Conservation (phyloP, 2,329 filamentous ascomycete species). For the Botryotinia calthae region DNA sequence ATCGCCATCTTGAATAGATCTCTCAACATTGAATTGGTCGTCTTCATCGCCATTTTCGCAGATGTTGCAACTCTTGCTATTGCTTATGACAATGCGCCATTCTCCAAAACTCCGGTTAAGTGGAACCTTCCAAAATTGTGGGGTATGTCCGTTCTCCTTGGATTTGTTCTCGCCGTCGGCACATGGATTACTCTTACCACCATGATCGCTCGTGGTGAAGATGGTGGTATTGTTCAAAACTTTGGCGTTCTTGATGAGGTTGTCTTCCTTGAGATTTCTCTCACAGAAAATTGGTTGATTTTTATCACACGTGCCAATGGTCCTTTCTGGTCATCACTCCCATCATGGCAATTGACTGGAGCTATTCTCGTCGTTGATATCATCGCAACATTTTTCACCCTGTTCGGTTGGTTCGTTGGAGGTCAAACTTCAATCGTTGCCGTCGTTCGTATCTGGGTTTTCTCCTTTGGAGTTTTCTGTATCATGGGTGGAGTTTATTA, state of each 20-base stretch:
- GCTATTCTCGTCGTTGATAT: constrained; percentile 81
- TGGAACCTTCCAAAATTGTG: constrained; percentile 94
- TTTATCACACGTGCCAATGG: constrained; percentile 94
- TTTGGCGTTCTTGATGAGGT: constrained; percentile 78
- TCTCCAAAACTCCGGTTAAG: constrained; percentile 82
- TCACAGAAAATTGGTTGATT: constrained; percentile 95
- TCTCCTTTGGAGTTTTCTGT: constrained; percentile 86
- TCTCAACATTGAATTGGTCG: constrained; percentile 81
- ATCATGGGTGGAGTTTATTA: constrained; percentile 74
- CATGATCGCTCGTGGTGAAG: constrained; percentile 65
- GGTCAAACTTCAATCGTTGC: constrained; percentile 74
- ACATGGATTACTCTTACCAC: constrained; percentile 89
- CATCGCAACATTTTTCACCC: constrained; percentile 78
- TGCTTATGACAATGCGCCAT: constrained; percentile 89
- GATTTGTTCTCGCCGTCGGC: constrained; percentile 74
- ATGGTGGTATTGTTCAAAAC: constrained; percentile 87
- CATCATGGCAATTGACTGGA: constrained; percentile 78
- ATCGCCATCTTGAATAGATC: constrained; percentile 83
- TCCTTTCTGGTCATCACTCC: constrained; percentile 86
- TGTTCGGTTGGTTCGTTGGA: constrained; percentile 79
- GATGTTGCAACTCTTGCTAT: constrained; percentile 91
- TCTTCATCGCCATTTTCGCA: constrained; percentile 93
- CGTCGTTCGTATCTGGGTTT: constrained; percentile 86
- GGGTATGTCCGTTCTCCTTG: constrained; percentile 86
- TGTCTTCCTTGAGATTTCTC: constrained; percentile 84